Evolutionary conservation across 495 filamentous ascomycete genomes (phyloP), one percentile per base, ranked within the genome.

Genomic region (Friedmanniomyces simplex): DNA sequence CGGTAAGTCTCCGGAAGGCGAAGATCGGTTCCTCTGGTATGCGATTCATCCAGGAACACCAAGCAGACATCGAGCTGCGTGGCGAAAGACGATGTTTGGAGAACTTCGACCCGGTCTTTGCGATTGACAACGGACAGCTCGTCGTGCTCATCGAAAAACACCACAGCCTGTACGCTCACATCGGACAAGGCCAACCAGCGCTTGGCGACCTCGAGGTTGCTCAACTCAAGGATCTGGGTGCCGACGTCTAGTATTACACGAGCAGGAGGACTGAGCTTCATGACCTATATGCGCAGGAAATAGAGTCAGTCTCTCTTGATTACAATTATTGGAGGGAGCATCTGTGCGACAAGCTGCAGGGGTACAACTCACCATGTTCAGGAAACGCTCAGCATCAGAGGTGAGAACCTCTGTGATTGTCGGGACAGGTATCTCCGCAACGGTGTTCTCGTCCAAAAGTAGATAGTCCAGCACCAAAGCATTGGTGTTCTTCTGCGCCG

Each of bases 11-110:
- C 54, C 0, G 87, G 86, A 2, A 93, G 63, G 60, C 77, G 82
- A 8, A 93, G 62, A 63, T 91, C 86, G 0, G 79, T 86, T 0
- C 88, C 88, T 61, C 88, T 69, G 0, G 88, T 89, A 60, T 93
- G 88, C 0, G 79, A 79, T 59, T 93, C 81, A 50, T 90, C 87
- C 1, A 91, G 72, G 63, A 84, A 91, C 0, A 91, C 79, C 0
- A 87, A 69, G 60, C 85, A 91, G 0, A 67, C 59, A 12, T 79
- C 80, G 26, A 88, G 71, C 12, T 83, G 77, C 10, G 76, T 70
- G 0, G 72, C 63, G 63, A 80, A 91, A 0, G 85, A 74, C 0
- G 88, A 89, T 0, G 70, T 71, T 6, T 77, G 71, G 3, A 90
- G 70, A 0, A 69, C 68, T 53, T 84, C 78, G 0, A 71, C 63